Conservation (phyloP, 495 filamentous ascomycete genomes). For the Geoglossum glabrum region DNA sequence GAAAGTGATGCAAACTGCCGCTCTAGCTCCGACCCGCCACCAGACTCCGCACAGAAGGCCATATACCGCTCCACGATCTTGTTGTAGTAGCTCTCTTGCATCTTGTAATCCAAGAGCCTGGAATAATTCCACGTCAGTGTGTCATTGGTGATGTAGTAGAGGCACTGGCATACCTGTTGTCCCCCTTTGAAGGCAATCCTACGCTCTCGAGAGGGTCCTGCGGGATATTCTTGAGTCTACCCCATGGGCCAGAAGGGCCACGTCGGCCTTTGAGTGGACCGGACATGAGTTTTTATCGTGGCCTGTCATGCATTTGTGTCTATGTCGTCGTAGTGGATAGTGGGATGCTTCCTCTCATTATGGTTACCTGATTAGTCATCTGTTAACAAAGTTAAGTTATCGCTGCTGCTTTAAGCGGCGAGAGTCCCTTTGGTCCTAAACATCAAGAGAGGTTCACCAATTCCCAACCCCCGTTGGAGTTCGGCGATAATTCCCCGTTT, state of each 20-base stretch:
- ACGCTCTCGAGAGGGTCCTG: slow-evolving; percentile 55
- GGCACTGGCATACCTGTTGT: slow-evolving; percentile 35
- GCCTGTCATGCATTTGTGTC: neutral
- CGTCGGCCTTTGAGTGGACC: slow-evolving; percentile 14
- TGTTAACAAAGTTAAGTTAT: neutral
- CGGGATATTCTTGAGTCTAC: slow-evolving; percentile 48
- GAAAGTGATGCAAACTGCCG: slow-evolving; percentile 49
- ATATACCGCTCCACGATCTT: slow-evolving; percentile 75
- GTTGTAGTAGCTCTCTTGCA: slow-evolving; percentile 66
- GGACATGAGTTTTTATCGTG: neutral
- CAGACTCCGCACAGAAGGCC: slow-evolving; percentile 54
- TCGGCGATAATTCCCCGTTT: neutral
- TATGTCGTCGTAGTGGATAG: neutral
- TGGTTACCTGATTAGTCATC: neutral
- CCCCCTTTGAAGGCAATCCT: slow-evolving; percentile 76
- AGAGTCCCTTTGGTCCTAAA: neutral
- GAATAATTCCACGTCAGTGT: neutral
- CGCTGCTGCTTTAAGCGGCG: neutral
- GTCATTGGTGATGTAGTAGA: neutral
- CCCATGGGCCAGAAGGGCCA: slow-evolving; percentile 35
- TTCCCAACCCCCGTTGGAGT: too few species aligned
- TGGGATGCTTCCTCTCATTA: neutral
- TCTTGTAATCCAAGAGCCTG: slow-evolving; percentile 55
- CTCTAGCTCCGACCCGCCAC: slow-evolving; percentile 46
- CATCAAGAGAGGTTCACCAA: too few species aligned